These are phyloP conservation scores for Ceratocystis lukuohia DNA, from an alignment of 2,329 filamentous ascomycete species.

Conservation along the genomic window DNA sequence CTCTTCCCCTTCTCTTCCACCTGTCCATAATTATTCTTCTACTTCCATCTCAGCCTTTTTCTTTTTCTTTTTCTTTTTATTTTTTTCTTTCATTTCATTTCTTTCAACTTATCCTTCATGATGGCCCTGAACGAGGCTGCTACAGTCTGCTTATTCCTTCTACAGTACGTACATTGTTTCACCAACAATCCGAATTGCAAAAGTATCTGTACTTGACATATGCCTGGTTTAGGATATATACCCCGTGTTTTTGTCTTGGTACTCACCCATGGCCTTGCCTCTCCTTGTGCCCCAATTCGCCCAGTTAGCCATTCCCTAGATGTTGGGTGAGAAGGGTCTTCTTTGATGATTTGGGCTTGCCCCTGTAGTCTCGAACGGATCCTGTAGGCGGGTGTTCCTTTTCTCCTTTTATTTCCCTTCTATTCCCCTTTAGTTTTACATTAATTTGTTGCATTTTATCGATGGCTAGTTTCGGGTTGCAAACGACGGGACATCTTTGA, in stretches of 20 bases:
- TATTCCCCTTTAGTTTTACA: constrained; percentile 2
- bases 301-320: background rate
- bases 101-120: background rate
- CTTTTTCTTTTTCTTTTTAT: background rate
- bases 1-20: background rate
- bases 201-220: no score
- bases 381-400: background rate
- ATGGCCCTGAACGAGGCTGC: background rate
- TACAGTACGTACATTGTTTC: no score
- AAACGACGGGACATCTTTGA: background rate
- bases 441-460: background rate
- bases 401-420: constrained; percentile 5
- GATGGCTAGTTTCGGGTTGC: background rate
- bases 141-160: background rate
- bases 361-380: background rate
- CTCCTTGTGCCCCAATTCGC: no score
- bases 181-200: no score
- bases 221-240: no score
- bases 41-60: background rate
- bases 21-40: background rate
- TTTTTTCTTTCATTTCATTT: background rate
- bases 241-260: no score
- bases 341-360: background rate
- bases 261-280: no score
- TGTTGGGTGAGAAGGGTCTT: background rate